Base-by-base conservation (phyloP, 305 asterid genomes). In the Rubia tinctorum region DNA sequence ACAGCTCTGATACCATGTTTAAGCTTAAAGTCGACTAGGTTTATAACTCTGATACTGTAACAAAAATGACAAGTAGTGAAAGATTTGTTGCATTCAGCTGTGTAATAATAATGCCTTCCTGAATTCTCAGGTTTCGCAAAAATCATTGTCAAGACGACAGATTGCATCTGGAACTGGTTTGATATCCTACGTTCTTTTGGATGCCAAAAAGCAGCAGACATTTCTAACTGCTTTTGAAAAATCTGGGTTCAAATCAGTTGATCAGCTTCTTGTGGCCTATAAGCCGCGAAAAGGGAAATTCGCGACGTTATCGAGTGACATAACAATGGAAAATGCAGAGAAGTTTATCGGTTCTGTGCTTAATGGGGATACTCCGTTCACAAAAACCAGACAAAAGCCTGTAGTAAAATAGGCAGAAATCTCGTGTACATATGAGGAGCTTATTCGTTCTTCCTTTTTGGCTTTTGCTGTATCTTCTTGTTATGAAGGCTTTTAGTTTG, bases 241-340 rank as follows among this genome's bases (percentile, higher is more conserved):
- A 78, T 85, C 91, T 2, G 88, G 92, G 20, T 87, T 87, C 77
- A 95, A 85, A 78, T 86, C 93, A 66, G 78, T 87, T 7, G 89
- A 88, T 49, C 80, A 66, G 64, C 73, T 95, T 76, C 79, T 95
- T 79, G 59, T 94, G 73, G 98, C 99, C 51, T 90, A 89, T 87
- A 95, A 95, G 75, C 95, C 93, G 0, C 87, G 91, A 78, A 88
- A 88, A 79, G 92, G 89, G 55, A 92, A 90, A 49, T 95, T 84
- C 53, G 92, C 92, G 0, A 73, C 77, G 5, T 84, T 77, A 70
- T 82, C 71, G 12, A 91, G 82, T 40, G 90, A 83, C 63, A 55
- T 87, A 66, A 82, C 93, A 0, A 79, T 75, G 76, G 97, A 90
- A 80, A 82, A 88, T 27, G 86, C 77, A 0, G 98, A 92, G 88